phyloP scores from a whole-genome alignment of 73 alveolate species.

The Uronychia binucleata region DNA sequence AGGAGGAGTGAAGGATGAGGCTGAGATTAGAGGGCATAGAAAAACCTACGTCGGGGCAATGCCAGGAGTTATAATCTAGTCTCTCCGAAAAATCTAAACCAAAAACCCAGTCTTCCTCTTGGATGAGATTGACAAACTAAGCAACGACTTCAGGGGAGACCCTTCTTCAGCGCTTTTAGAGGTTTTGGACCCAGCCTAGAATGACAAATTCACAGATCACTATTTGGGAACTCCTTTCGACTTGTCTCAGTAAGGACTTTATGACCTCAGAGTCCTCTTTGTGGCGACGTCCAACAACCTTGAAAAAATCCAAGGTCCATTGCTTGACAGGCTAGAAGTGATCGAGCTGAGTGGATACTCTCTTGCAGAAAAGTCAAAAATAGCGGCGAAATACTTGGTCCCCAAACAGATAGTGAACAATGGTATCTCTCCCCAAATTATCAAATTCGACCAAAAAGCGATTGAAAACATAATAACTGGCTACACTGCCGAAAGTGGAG shows the following conservation, averaged over 20 bases:
- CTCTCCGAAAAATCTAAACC: constrained; percentile 76
- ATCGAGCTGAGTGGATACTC: constrained; percentile 90
- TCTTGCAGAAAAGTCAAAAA: constrained; percentile 83
- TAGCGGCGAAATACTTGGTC: constrained; percentile 82
- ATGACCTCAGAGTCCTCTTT: constrained; percentile 57
- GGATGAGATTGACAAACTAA: constrained; percentile 96
- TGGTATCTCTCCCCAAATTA: constrained; percentile 61
- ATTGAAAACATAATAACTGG: constrained; percentile 56
- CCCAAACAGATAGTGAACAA: constrained; percentile 88
- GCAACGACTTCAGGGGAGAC: constrained; percentile 89
- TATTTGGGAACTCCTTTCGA: constrained; percentile 83
- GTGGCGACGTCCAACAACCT: constrained; percentile 84
- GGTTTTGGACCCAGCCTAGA: constrained; percentile 93
- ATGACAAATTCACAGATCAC: constrained; percentile 90
- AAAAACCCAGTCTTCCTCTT: constrained; percentile 94
- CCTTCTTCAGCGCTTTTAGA: constrained; percentile 95
- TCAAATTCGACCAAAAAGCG: constrained; percentile 53
- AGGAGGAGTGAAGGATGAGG: constrained; percentile 97
- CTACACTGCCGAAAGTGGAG: constrained; percentile 89
- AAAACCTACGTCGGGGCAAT: constrained; percentile 95
- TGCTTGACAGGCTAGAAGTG: constrained; percentile 94
- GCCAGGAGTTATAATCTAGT: constrained; percentile 93
- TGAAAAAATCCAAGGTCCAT: constrained; percentile 89
- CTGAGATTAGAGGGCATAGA: constrained; percentile 96
- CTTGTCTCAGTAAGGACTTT: constrained; percentile 44